Conservation (phyloP, 2,329 filamentous ascomycete genomes). For the Daldinia sp. region DNA sequence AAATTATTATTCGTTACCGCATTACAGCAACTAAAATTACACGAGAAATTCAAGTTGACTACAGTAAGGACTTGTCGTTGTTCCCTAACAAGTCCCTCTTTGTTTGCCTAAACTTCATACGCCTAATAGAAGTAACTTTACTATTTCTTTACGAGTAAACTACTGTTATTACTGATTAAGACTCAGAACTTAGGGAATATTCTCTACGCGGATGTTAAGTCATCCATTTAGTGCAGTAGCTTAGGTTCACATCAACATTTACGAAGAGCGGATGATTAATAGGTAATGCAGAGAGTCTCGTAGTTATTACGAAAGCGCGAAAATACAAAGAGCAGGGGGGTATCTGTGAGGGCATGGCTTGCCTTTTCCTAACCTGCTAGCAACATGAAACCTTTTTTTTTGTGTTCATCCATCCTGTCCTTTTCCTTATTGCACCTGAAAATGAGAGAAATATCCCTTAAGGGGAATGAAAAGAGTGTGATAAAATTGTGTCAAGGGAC, state of each 20-base stretch:
- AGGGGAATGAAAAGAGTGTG: not conserved
- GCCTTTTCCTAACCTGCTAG: constrained; percentile 11
- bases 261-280: not conserved
- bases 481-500: not conserved
- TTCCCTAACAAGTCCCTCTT: not conserved
- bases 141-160: not conserved
- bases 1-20: not conserved
- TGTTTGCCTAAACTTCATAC: not conserved
- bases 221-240: not conserved
- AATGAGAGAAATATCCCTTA: not conserved
- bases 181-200: not conserved
- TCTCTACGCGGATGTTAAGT: not conserved
- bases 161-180: not conserved
- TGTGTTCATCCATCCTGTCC: not conserved
- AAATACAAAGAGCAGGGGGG: not conserved
- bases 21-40: not conserved
- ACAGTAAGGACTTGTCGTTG: not conserved
- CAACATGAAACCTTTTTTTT: not conserved
- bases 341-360: not conserved
- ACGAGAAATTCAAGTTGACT: not conserved
- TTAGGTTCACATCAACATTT: not conserved
- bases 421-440: not conserved
- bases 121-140: not conserved
- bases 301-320: not conserved
- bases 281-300: not conserved